Percentiles rank a stretch among this genome's conserved stretches.
phyloP scores from a whole-genome alignment of 139 green algal genomes.

The Parachlorella kessleri region DNA sequence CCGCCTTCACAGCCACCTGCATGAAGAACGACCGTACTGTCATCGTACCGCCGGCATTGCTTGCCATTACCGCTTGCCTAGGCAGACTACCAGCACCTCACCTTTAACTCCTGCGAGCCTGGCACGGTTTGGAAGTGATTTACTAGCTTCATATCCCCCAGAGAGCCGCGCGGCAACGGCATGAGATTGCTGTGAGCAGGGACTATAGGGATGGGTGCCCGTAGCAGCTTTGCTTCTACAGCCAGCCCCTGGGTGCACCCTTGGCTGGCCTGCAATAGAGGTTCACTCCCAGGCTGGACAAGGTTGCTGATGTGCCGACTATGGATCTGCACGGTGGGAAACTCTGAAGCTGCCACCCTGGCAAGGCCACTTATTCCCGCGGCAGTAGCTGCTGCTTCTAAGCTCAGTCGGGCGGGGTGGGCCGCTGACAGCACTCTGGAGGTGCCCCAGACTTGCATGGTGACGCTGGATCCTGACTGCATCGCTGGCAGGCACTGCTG shows the following conservation, averaged over 20 bases:
- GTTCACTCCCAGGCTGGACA: too few species aligned
- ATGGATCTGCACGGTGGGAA: not conserved
- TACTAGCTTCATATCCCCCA: slow-evolving; percentile 52
- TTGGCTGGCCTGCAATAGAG: too few species aligned
- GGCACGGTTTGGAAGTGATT: not conserved
- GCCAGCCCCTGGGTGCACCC: too few species aligned
- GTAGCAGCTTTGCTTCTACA: slow-evolving; percentile 33
- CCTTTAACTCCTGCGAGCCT: slow-evolving; percentile 23
- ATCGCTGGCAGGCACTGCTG: too few species aligned
- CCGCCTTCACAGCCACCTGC: slow-evolving; percentile 39
- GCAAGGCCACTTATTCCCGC: slow-evolving; percentile 5
- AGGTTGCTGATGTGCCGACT: too few species aligned
- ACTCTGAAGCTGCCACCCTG: slow-evolving; percentile 27
- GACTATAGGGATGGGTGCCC: not conserved
- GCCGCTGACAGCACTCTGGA: too few species aligned
- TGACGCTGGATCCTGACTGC: too few species aligned
- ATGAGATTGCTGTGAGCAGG: slow-evolving; percentile 18
- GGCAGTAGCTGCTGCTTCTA: slow-evolving; percentile 10
- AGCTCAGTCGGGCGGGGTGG: too few species aligned
- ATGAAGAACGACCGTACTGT: too few species aligned
- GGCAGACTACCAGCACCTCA: too few species aligned
- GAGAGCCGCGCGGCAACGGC: slow-evolving; percentile 51
- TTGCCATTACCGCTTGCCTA: too few species aligned
- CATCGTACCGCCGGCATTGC: not conserved
- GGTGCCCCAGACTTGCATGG: too few species aligned